Conservation (phyloP, 208 protist species). For the Trypanosoma rangeli region DNA sequence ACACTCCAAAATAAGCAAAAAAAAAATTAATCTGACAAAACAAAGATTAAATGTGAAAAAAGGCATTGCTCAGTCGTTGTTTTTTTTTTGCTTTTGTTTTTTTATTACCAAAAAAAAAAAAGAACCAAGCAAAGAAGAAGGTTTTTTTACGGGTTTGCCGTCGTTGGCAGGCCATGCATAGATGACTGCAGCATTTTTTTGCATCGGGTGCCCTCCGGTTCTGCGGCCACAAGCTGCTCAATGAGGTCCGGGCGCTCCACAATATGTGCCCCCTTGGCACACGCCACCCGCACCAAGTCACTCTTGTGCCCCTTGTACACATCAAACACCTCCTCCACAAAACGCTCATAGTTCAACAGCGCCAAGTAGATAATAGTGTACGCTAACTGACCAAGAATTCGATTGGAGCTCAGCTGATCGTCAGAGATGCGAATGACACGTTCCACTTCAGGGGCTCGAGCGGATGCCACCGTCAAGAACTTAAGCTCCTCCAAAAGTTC, state of each 20-base stretch:
- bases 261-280: conserved; percentile 83
- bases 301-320: conserved; percentile 71
- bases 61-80: neutral
- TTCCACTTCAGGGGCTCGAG: conserved; percentile 73
- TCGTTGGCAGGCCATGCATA: neutral
- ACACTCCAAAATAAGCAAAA: neutral
- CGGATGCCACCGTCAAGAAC: conserved; percentile 69
- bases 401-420: conserved; percentile 79
- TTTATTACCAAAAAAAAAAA: neutral
- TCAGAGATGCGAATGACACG: conserved; percentile 82
- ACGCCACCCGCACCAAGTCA: conserved; percentile 85
- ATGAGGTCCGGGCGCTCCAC: conserved; percentile 72
- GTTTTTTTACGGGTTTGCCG: conserved; percentile 8
- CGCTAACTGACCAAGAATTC: conserved; percentile 84
- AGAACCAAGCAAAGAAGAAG: neutral
- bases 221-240: conserved; percentile 56
- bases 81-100: neutral
- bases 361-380: conserved; percentile 91
- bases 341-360: conserved; percentile 67
- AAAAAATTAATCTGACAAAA: neutral
- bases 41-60: neutral
- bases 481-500: conserved; percentile 84
- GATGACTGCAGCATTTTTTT: conserved; percentile 56
- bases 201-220: conserved; percentile 71
- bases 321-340: conserved; percentile 80